A percentile compares a stretch with the other conserved stretches of the same genome.
Evolutionary conservation across 2,329 filamentous ascomycete species (phyloP).

Genomic region (Trichoderma citrinoviride): DNA sequence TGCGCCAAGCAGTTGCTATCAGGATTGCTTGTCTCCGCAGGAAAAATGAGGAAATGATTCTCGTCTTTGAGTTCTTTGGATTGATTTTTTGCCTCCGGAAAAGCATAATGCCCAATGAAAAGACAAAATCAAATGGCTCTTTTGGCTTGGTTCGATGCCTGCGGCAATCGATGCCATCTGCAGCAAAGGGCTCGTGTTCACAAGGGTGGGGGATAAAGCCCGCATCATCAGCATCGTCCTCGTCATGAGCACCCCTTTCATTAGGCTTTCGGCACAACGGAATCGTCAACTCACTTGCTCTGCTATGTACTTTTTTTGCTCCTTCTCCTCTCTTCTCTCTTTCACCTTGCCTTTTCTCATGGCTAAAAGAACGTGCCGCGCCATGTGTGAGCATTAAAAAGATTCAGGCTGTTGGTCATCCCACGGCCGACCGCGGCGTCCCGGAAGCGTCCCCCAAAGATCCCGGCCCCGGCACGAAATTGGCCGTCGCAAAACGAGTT

Average conservation of each 20-base stretch:
- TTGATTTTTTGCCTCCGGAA: not conserved
- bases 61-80: not conserved
- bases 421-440: conserved; percentile 5
- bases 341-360: too few species aligned
- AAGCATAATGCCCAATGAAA: not conserved
- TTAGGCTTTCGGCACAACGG: conserved; percentile 4
- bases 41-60: not conserved
- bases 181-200: not conserved
- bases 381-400: not conserved
- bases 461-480: conserved; percentile 6
- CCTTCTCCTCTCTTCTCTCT: too few species aligned
- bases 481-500: not conserved
- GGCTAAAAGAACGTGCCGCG: not conserved
- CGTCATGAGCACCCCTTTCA: conserved; percentile 12
- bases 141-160: not conserved
- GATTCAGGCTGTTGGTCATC: not conserved
- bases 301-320: too few species aligned
- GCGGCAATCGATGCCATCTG: not conserved
- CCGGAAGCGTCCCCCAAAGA: conserved; percentile 3
- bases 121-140: not conserved
- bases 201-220: not conserved
- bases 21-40: not conserved
- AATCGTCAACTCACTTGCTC: too few species aligned
- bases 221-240: not conserved
- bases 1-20: not conserved